These are phyloP conservation scores for Apiospora rasikravindrae DNA, from an alignment of 2,329 filamentous ascomycete species.

Conservation along the genomic window DNA sequence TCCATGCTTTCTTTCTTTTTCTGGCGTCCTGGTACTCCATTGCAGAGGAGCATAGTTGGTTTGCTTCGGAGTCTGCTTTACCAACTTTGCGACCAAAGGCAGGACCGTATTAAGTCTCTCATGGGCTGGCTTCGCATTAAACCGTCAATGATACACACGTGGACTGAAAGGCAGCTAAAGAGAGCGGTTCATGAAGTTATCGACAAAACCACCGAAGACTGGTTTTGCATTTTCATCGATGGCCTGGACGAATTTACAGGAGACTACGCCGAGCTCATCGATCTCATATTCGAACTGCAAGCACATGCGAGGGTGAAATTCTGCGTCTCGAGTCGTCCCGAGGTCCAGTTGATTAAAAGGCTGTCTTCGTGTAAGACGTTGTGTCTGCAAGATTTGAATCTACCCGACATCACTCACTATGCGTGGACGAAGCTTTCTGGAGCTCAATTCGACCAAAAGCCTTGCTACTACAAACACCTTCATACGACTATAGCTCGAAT, in stretches of 20 bases:
- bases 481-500: neutral
- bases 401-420: neutral
- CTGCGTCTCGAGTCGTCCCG: neutral
- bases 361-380: neutral
- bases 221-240: neutral
- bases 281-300: neutral
- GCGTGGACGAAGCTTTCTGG: neutral
- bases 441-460: neutral
- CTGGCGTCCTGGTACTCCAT: neutral
- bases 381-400: neutral
- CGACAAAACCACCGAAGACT: neutral
- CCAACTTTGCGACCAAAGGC: neutral
- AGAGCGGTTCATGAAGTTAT: neutral
- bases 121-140: neutral
- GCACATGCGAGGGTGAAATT: neutral
- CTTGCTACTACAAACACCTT: neutral
- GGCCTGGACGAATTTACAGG: neutral
- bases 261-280: neutral
- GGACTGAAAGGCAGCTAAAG: neutral
- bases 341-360: neutral
- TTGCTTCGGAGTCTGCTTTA: neutral
- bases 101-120: neutral
- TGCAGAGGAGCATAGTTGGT: neutral
- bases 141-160: neutral
- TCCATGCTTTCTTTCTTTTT: neutral